Evolutionary conservation across 2,329 filamentous ascomycete species (phyloP), one percentile per base, ranked within the genome.

Genomic region (Trichophyton schoenleinii): DNA sequence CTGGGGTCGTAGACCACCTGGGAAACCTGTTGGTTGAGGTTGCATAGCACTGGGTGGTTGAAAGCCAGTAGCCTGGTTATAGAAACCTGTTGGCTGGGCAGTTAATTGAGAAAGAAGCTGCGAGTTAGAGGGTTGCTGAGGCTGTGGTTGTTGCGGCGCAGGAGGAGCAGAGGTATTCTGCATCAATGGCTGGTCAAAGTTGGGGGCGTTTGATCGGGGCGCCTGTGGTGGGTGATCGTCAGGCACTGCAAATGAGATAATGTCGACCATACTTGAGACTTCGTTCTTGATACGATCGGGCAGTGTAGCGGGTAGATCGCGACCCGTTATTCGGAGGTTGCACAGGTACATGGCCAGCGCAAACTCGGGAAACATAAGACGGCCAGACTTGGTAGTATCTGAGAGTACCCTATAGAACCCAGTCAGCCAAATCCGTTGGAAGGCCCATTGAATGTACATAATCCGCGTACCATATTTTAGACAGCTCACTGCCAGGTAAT

Each of bases 231-330:
- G 78, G 44, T 77, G 78, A 31, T 92, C 87, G 66, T 99, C 94
- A 0, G 84, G 85, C 25, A 96, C 83, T 67, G 87, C 90, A 72
- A 99, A 99, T 63, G 91, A 96, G 71, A 99, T 99, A 61, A 99
- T 99, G 71, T 99, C 94, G 46, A 99, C 94, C 91, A 99, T 97
- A 75, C 94, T 96, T 2, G 92, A 97, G 18, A 99, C 94, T 74
- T 99, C 94, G 69, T 99, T 99, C 77, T 86, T 88, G 66, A 99
- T 86, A 63, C 84, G 87, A 36, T 96, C 91, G 0, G 94, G 94
- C 8, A 99, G 80, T 4, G 71, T 74, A 1, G 80, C 70, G 0
- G 94, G 94, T 25, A 99, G 75, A 0, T 86, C 79, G 74, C 95
- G 96, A 63, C 91, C 90, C 0, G 89, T 94, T 62, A 97, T 80